Percentiles rank a stretch among this genome's conserved stretches.
phyloP scores from a whole-genome alignment of 164 flowering plant species.

The Umbilicus rupestris region DNA sequence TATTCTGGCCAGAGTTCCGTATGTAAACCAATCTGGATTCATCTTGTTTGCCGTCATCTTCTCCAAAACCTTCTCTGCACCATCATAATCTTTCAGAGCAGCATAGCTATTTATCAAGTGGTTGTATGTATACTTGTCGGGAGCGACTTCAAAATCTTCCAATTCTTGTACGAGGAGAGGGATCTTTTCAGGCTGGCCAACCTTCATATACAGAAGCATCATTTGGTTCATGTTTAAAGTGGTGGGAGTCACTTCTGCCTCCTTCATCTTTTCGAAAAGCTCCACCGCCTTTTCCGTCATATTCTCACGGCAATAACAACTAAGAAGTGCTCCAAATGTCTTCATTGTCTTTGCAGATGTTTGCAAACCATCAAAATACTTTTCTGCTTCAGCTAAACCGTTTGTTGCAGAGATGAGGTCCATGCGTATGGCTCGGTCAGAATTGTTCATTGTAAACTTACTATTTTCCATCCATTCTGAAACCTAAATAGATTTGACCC shows the following conservation, averaged over 20 bases:
- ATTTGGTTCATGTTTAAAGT: slow-evolving; percentile 22
- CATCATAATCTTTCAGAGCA: slow-evolving; percentile 23
- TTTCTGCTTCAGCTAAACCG: slow-evolving; percentile 29
- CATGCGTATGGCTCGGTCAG: slow-evolving; percentile 25
- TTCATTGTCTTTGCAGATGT: slow-evolving; percentile 21
- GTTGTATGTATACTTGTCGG: slow-evolving; percentile 22
- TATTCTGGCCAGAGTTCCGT: slow-evolving; percentile 23
- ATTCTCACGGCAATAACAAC: slow-evolving; percentile 26
- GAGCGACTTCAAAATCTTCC: slow-evolving; percentile 17
- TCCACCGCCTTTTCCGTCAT: slow-evolving; percentile 24
- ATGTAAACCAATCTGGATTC: slow-evolving; percentile 15
- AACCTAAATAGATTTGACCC: slow-evolving; percentile 16
- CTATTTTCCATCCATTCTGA: slow-evolving; percentile 35
- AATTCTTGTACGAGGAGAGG: slow-evolving; percentile 21
- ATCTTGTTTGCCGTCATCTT: slow-evolving; percentile 15
- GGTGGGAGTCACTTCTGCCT: slow-evolving; percentile 13
- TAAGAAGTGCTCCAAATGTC: slow-evolving; percentile 36
- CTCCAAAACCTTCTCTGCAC: slow-evolving; percentile 24
- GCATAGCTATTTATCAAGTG: slow-evolving; percentile 27
- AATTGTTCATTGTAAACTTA: slow-evolving; percentile 11
- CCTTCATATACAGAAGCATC: slow-evolving; percentile 21
- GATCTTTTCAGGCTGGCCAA: slow-evolving; percentile 25
- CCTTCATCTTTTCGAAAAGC: slow-evolving; percentile 26
- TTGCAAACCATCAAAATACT: slow-evolving; percentile 26
- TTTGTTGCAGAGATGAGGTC: slow-evolving; percentile 23